phyloP scores from a whole-genome alignment of 73 alveolate genomes.

The Halteria grandinella region DNA sequence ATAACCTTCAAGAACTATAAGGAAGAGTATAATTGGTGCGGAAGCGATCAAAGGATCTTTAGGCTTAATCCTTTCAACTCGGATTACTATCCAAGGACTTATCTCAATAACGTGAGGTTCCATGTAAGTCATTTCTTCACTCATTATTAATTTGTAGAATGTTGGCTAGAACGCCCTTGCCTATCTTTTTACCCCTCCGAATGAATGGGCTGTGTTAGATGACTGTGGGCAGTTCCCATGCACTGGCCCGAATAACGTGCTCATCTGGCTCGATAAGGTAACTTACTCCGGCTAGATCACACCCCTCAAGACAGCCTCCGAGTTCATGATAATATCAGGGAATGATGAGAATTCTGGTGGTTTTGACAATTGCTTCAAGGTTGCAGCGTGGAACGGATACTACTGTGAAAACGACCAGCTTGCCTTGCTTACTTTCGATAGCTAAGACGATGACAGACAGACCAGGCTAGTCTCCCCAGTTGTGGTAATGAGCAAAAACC shows the following conservation, averaged over 20 bases:
- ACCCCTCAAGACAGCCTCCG: not conserved
- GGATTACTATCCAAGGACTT: slow-evolving; percentile 36
- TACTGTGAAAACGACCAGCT: slow-evolving; percentile 26
- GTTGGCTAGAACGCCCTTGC: slow-evolving; percentile 15
- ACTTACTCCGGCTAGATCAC: not conserved
- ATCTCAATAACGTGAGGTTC: slow-evolving; percentile 4
- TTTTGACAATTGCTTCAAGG: not conserved
- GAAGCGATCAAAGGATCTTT: not conserved
- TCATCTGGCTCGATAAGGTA: not conserved
- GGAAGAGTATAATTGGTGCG: slow-evolving; percentile 1
- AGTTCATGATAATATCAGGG: slow-evolving; percentile 14
- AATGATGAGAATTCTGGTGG: not conserved
- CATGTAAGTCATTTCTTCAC: too few relatives aligned
- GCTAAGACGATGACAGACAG: slow-evolving; percentile 26
- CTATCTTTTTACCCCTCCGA: not conserved
- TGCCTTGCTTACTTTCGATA: slow-evolving; percentile 24
- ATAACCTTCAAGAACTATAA: slow-evolving; percentile 2
- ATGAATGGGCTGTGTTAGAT: slow-evolving; percentile 35
- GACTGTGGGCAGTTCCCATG: slow-evolving; percentile 60
- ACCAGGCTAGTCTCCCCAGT: slow-evolving; percentile 29
- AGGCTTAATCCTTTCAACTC: not conserved
- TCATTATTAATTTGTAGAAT: not conserved
- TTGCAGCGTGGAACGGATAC: slow-evolving; percentile 16
- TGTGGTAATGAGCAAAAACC: not conserved
- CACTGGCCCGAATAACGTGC: slow-evolving; percentile 39